Evolutionary conservation across 257 asterid species (phyloP).

Genomic region (Ilex asprella): DNA sequence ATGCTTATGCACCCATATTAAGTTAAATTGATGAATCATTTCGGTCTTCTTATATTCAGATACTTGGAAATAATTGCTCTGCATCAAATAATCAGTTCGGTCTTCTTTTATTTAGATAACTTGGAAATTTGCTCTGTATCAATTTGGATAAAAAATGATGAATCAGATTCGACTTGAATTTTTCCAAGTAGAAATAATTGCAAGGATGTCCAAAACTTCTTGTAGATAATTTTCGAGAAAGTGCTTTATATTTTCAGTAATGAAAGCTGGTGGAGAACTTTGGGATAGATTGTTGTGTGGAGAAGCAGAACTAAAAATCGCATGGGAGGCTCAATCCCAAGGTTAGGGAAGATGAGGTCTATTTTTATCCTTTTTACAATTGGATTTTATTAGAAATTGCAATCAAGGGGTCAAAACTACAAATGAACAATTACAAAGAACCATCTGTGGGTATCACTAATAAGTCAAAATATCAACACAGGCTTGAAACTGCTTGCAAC

Average conservation of each 20-base stretch:
- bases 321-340: neutral
- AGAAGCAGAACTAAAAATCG: neutral
- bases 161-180: too few relatives aligned
- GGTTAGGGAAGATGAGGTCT: neutral
- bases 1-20: too few relatives aligned
- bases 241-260: neutral
- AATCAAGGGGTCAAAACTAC: neutral
- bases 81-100: too few relatives aligned
- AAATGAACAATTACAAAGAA: neutral
- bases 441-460: neutral
- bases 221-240: neutral
- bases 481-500: neutral
- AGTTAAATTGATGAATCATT: too few relatives aligned
- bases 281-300: neutral
- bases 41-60: too few relatives aligned
- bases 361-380: too few relatives aligned
- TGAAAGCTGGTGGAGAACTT: neutral
- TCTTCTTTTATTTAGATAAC: too few relatives aligned
- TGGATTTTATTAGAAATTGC: neutral
- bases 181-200: neutral
- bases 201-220: neutral
- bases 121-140: too few relatives aligned
- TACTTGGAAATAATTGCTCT: too few relatives aligned
- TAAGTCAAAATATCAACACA: too few relatives aligned
- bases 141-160: too few relatives aligned